Conservation (phyloP, 441 rosid genomes). For the Croton laevigatus region DNA sequence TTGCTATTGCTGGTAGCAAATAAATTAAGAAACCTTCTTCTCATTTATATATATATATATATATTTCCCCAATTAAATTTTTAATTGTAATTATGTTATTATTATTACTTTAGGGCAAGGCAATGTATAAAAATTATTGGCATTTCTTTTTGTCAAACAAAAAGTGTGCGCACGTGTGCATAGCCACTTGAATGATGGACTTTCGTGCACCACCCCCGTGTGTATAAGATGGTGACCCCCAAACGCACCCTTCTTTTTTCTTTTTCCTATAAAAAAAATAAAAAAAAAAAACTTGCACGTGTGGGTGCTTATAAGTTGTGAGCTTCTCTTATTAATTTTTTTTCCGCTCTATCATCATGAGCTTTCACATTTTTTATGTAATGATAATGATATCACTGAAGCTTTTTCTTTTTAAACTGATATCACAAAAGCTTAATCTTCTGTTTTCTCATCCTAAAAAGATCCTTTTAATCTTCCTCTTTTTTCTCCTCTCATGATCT, state of each 20-base stretch:
- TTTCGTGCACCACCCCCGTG: conserved; percentile 33
- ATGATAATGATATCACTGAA: conserved; percentile 19
- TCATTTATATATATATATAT: too few relatives aligned
- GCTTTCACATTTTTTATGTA: not conserved
- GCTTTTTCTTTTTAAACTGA: too few relatives aligned
- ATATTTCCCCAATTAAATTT: too few relatives aligned
- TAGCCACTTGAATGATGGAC: conserved; percentile 26
- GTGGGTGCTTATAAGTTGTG: not conserved
- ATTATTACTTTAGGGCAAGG: conserved; percentile 12
- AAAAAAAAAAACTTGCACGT: conserved; percentile 21
- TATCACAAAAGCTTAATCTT: conserved; percentile 3
- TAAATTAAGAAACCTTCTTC: too few relatives aligned
- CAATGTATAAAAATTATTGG: not conserved
- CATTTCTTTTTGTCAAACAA: conserved; percentile 20
- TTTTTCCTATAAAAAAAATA: not conserved
- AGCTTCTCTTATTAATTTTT: not conserved
- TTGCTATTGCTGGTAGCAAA: too few relatives aligned
- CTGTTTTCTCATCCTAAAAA: conserved; percentile 5
- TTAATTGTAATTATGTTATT: not conserved
- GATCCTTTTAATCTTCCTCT: conserved; percentile 8
- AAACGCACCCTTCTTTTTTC: not conserved
- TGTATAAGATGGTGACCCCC: conserved; percentile 32
- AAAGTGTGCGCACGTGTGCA: conserved; percentile 43
- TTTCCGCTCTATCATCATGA: too few relatives aligned
- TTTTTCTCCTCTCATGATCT: too few relatives aligned